phyloP scores from a whole-genome alignment of 1,284 basidiomycete species.

The Megacollybia platyphylla region DNA sequence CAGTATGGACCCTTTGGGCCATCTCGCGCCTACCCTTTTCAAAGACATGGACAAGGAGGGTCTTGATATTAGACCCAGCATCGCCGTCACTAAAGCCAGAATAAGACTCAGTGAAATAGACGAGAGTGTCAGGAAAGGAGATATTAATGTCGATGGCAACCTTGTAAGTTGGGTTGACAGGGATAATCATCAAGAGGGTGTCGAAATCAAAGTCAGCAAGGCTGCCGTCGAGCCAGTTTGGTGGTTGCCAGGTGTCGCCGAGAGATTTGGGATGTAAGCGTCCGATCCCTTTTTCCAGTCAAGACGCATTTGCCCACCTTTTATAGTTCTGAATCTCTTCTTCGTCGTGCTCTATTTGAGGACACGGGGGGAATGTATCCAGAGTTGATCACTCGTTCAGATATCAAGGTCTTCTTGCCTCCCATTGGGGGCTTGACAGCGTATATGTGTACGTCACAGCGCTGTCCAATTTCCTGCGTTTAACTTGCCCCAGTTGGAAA shows the following conservation, averaged over 20 bases:
- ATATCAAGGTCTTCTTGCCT: conserved; percentile 91
- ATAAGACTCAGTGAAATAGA: conserved; percentile 90
- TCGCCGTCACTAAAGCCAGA: conserved; percentile 81
- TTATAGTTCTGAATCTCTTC: conserved; percentile 64
- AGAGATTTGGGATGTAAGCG: conserved; percentile 79
- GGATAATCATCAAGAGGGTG: conserved; percentile 58
- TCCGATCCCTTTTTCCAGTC: neutral
- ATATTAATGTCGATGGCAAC: conserved; percentile 73
- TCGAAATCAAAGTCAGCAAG: conserved; percentile 82
- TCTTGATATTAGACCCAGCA: conserved; percentile 79
- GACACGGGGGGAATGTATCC: conserved; percentile 96
- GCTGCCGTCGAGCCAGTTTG: conserved; percentile 89
- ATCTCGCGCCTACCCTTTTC: conserved; percentile 77
- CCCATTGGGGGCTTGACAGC: conserved; percentile 89
- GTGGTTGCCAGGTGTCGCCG: conserved; percentile 90
- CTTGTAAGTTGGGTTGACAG: conserved; percentile 62
- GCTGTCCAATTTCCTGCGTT: conserved; percentile 1
- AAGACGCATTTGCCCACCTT: conserved; percentile 1
- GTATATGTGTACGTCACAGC: conserved; percentile 68
- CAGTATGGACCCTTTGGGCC: conserved; percentile 91
- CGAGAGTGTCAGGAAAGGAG: conserved; percentile 63
- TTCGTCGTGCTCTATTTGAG: conserved; percentile 86
- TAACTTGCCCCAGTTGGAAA: conserved; percentile 49
- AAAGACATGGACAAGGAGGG: conserved; percentile 40
- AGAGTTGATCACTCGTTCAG: conserved; percentile 88